Evolutionary conservation across 371 early-diverging fungal species (phyloP), one percentile per base, ranked within the genome.

Genomic region (Mucor irregularis): DNA sequence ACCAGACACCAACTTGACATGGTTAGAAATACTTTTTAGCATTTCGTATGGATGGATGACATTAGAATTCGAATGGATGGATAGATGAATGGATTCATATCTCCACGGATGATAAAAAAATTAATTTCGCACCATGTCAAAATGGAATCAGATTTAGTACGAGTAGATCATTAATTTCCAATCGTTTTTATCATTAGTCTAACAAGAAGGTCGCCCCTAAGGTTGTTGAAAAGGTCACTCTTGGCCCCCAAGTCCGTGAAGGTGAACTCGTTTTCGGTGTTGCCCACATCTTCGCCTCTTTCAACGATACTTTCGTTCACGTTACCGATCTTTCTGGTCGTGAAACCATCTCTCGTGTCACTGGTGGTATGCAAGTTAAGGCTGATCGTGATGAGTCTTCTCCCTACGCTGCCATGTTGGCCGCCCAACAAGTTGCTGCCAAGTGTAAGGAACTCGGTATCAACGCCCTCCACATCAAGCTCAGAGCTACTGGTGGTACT

Each of bases 361-460:
- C 99, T 72, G 99, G 99, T 89, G 99, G 99, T 76, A 99, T 99
- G 99, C 99, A 97, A 88, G 99, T 99, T 72, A 99, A 99, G 92
- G 97, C 99, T 66, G 99, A 99, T 84, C 98, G 99, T 86, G 99
- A 99, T 83, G 99, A 99, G 81, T 96, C 99, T 46, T 98, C 99
- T 53, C 98, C 99, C 68, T 99, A 99, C 85, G 99, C 99, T 59
- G 99, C 99, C 66, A 99, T 99, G 99, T 91, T 99, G 85, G 99
- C 99, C 72, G 96, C 99, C 64, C 99, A 99, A 87, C 99, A 99
- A 81, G 99, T 97, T 69, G 99, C 99, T 66, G 91, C 81, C 70
- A 92, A 92, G 85, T 97, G 99, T 91, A 95, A 94, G 88, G 99
- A 98, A 77, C 69, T 98, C 61, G 99, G 99, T 73, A 93, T 99